Evolutionary conservation across 2,329 filamentous ascomycete genomes (phyloP).

Genomic region (Ustulina deusta): DNA sequence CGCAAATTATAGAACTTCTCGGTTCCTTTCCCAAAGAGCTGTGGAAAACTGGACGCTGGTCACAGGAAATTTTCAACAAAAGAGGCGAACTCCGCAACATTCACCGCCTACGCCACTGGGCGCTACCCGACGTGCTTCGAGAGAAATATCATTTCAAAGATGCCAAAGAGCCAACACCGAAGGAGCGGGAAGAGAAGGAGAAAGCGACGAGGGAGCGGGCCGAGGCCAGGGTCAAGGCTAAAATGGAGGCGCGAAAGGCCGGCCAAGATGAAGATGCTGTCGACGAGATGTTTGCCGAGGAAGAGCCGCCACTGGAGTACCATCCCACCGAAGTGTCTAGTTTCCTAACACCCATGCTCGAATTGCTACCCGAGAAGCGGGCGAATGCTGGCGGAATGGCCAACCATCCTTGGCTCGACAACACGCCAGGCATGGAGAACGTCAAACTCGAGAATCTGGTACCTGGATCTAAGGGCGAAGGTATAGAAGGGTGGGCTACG

Average conservation of each 20-base stretch:
- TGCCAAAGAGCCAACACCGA: conserved; percentile 76
- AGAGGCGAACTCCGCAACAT: conserved; percentile 98
- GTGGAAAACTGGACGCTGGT: conserved; percentile 95
- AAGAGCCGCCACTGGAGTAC: conserved; percentile 49
- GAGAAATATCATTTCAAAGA: conserved; percentile 97
- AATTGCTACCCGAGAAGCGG: conserved; percentile 85
- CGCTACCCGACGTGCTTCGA: conserved; percentile 87
- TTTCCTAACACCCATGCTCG: conserved; percentile 91
- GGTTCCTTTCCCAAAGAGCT: conserved; percentile 93
- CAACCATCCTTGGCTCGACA: conserved; percentile 82
- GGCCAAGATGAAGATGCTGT: conserved; percentile 51
- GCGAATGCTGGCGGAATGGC: conserved; percentile 98
- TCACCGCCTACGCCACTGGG: conserved; percentile 95
- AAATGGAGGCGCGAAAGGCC: conserved; percentile 51
- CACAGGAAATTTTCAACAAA: conserved; percentile 97
- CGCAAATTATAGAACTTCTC: conserved; percentile 96
- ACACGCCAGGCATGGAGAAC: conserved; percentile 88
- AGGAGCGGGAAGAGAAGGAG: conserved; percentile 51
- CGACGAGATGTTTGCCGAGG: conserved; percentile 48
- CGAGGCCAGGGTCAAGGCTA: conserved; percentile 73
- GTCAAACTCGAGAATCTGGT: conserved; percentile 78
- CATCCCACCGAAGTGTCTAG: conserved; percentile 70
- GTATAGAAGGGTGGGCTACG: conserved; percentile 91
- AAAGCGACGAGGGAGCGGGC: conserved; percentile 57
- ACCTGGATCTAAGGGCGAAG: conserved; percentile 87